Evolutionary conservation across 1,139 yeast species (phyloP).

Genomic region (Candida sanyaensis): DNA sequence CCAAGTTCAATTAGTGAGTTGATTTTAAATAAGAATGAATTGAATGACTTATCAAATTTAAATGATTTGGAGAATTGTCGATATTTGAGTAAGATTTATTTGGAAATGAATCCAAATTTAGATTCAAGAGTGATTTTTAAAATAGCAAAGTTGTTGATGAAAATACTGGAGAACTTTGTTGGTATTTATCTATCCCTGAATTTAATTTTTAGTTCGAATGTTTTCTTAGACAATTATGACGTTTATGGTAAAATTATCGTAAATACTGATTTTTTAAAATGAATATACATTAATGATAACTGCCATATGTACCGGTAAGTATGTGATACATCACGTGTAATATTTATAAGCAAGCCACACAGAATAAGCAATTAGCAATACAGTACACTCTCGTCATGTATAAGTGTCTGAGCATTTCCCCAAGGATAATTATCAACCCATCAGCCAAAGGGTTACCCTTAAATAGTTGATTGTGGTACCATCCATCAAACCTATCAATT

Average conservation of each 20-base stretch:
- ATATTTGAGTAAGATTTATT: constrained; percentile 5
- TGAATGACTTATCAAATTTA: constrained; percentile 9
- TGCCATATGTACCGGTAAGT: no score
- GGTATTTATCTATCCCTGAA: constrained; percentile 6
- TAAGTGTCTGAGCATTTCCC: no score
- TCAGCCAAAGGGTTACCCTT: no score
- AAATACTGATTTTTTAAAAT: constrained; percentile 2
- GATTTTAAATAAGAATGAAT: constrained; percentile 9
- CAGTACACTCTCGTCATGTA: no score
- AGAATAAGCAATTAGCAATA: no score
- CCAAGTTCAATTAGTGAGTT: constrained; percentile 9
- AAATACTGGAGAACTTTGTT: constrained; percentile 2
- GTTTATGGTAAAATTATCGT: constrained; percentile 3
- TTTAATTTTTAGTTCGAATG: constrained; percentile 3
- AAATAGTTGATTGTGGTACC: no score
- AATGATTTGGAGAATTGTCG: constrained; percentile 6
- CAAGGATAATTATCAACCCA: no score
- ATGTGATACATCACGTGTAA: no score
- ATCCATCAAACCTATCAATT: no score
- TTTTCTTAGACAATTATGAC: constrained; percentile 2
- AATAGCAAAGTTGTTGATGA: constrained; percentile 4
- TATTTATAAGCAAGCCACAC: no score
- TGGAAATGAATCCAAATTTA: constrained; percentile 10
- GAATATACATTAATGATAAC: no score
- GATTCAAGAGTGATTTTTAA: constrained; percentile 4